These are phyloP conservation scores for Leccinum boreale DNA, from an alignment of 768 basidiomycete species.

Conservation along the genomic window DNA sequence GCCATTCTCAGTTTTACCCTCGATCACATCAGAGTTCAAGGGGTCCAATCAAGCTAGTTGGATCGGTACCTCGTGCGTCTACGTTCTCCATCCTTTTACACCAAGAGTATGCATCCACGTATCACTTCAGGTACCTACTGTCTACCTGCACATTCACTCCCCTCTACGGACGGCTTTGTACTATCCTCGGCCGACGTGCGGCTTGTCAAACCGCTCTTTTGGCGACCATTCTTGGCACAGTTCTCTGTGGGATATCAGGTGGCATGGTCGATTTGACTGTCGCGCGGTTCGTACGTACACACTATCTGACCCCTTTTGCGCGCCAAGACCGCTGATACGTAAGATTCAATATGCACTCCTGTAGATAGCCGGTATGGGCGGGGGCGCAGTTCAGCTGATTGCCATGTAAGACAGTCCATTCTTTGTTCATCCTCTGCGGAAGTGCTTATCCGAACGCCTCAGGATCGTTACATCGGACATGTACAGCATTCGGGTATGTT, in stretches of 20 bases:
- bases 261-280: slow-evolving; percentile 67
- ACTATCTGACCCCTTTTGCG: neutral
- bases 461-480: slow-evolving; percentile 24
- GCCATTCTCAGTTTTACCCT: slow-evolving; percentile 6
- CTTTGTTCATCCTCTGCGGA: neutral
- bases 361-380: slow-evolving; percentile 23
- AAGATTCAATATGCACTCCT: neutral
- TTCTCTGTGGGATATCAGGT: slow-evolving; percentile 62
- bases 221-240: slow-evolving; percentile 57
- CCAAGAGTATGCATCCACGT: neutral
- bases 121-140: slow-evolving; percentile 47
- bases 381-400: slow-evolving; percentile 19
- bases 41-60: slow-evolving; percentile 28
- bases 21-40: slow-evolving; percentile 24
- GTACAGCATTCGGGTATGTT: slow-evolving; percentile 17
- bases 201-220: slow-evolving; percentile 63
- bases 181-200: slow-evolving; percentile 65
- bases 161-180: slow-evolving; percentile 72
- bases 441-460: neutral
- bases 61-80: slow-evolving; percentile 25
- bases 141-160: slow-evolving; percentile 80
- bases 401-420: slow-evolving; percentile 12
- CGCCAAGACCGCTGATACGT: neutral
- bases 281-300: slow-evolving; percentile 59
- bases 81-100: neutral